Conservation (phyloP, 805 yeast genomes). For the Ascoidea asiatica region DNA sequence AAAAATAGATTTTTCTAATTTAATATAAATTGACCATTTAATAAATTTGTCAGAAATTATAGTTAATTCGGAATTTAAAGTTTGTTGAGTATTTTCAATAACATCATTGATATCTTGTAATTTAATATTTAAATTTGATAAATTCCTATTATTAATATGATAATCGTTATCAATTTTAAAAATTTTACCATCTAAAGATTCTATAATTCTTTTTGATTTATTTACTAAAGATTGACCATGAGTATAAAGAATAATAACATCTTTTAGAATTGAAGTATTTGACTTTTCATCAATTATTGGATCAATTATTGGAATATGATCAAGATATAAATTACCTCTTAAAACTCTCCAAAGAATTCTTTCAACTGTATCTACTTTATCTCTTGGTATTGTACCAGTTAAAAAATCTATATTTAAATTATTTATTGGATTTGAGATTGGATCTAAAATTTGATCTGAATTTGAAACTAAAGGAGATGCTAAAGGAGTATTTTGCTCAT, state of each 20-base stretch:
- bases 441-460: background rate
- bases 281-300: slow-evolving; percentile 50
- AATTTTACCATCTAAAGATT: slow-evolving; percentile 76
- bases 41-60: slow-evolving; percentile 65
- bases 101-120: slow-evolving; percentile 47
- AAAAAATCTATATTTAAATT: slow-evolving; percentile 33
- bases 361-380: slow-evolving; percentile 56
- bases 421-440: slow-evolving; percentile 7
- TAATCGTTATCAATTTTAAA: slow-evolving; percentile 42
- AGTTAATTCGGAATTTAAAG: slow-evolving; percentile 64
- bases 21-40: slow-evolving; percentile 55
- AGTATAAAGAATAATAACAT: slow-evolving; percentile 78
- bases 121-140: slow-evolving; percentile 27
- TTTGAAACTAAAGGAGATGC: slow-evolving; percentile 2
- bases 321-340: slow-evolving; percentile 81
- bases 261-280: slow-evolving; percentile 49
- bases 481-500: slow-evolving; percentile 7
- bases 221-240: slow-evolving; percentile 70
- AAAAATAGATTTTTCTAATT: slow-evolving; percentile 76
- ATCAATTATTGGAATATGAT: slow-evolving; percentile 58
- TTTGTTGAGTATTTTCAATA: slow-evolving; percentile 47
- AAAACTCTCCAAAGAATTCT: slow-evolving; percentile 84
- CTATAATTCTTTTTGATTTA: slow-evolving; percentile 72
- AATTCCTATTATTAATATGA: slow-evolving; percentile 15
- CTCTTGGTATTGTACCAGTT: slow-evolving; percentile 73